phyloP scores from a whole-genome alignment of 805 yeast genomes.

The Candida ipomoeae region DNA sequence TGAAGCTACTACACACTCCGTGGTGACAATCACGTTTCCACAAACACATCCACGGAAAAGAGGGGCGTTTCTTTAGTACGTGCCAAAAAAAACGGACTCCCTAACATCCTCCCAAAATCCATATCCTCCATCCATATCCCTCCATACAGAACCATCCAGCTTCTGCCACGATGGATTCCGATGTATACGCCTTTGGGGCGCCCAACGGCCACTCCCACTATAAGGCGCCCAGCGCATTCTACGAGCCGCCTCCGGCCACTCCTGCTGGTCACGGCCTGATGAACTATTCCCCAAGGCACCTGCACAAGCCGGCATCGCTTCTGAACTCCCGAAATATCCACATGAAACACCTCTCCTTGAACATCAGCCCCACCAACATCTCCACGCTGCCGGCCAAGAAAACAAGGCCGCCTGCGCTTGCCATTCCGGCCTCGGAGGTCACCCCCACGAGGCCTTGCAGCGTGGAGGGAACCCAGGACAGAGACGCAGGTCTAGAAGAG shows the following conservation, averaged over 20 bases:
- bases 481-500: no score
- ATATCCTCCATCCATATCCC: not conserved
- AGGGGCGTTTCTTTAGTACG: no score
- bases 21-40: no score
- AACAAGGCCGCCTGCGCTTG: constrained; percentile 8
- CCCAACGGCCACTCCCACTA: constrained; percentile 5
- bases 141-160: no score
- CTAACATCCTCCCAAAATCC: no score
- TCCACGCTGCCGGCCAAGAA: constrained; percentile 7
- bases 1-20: no score
- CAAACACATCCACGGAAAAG: no score
- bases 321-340: constrained; percentile 27
- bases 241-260: constrained; percentile 5
- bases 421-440: constrained; percentile 6
- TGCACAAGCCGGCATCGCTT: constrained; percentile 27
- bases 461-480: no score
- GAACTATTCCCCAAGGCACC: constrained; percentile 38
- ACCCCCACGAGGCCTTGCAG: not conserved
- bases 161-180: constrained; percentile 6
- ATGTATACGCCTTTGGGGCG: constrained; percentile 3
- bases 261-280: constrained; percentile 16
- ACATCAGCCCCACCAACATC: constrained; percentile 17
- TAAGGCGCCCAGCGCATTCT: constrained; percentile 9
- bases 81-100: no score
- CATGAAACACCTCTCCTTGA: constrained; percentile 36